Base-by-base conservation (phyloP, 441 rosid species). In the Adansonia madagascariensis region DNA sequence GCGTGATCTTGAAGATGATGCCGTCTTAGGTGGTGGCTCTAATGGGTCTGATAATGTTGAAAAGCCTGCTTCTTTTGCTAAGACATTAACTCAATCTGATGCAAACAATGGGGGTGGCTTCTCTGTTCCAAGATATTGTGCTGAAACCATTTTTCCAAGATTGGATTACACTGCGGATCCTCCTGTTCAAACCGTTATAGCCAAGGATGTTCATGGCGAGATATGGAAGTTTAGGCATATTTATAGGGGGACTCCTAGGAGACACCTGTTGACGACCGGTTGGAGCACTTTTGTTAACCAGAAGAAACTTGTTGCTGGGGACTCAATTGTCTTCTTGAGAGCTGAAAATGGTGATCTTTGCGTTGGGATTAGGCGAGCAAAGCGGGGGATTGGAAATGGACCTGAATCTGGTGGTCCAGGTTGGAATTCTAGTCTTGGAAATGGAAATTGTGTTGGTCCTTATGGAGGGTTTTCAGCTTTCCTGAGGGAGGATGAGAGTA, bases 101-200 rank as follows among this genome's bases (percentile, higher is more conserved):
- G 93, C 93, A 0, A 90, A 90, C 76, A 90, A 90, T 79, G 93
- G 93, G 8, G 93, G 93, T 7, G 93, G 93, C 2, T 90, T 90
- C 75, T 90, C 93, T n/a, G 93, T 90, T 3, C 93, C 93, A 1
- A 86, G 93, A 50, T 90, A 90, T 77, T 90, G 93, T 66, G 93
- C 93, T 0, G 91, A 90, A 77, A 90, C 91, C 11, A 90, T 90
- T 63, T 89, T 90, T 59, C 93, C 93, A 0, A 71, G 84, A 31
- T 77, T 90, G 49, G 91, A 90, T 75, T 90, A 88, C 86, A 75
- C 87, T 12, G 90, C 85, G 14, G 91, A 88, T 63, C 93, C 93
- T 7, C 93, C 93, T 0, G 93, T 90, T 5, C 93, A 89, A 82
- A 88, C 87, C 20, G 87, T 89, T 4, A 79, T 84, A 24, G 93